Evolutionary conservation across 139 green algal species (phyloP).

Genomic region (Tetraselmis striata): DNA sequence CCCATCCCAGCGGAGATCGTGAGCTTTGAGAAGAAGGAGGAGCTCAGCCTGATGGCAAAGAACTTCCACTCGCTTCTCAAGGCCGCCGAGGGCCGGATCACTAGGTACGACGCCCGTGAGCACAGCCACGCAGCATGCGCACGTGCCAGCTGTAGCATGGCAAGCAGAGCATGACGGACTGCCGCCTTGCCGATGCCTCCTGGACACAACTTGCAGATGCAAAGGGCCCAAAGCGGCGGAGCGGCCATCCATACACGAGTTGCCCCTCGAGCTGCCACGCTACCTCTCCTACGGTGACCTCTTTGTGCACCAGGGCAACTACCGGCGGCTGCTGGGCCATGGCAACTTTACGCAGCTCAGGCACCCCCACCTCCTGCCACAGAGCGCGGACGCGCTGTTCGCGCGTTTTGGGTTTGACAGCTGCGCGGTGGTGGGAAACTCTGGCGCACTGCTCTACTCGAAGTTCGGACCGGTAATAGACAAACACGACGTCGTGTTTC

Average conservation of each 20-base stretch:
- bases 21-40: not conserved
- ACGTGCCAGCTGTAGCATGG: no score
- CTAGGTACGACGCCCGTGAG: no score
- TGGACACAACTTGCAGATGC: not conserved
- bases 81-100: not conserved
- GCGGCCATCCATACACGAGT: not conserved
- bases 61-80: not conserved
- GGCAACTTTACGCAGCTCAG: not conserved
- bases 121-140: no score
- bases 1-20: not conserved
- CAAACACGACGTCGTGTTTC: not conserved
- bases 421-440: conserved; percentile 1
- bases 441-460: not conserved
- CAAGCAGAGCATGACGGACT: no score
- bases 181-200: not conserved
- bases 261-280: not conserved
- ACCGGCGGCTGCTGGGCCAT: not conserved
- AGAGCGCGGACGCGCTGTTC: not conserved
- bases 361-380: not conserved
- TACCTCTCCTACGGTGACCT: not conserved
- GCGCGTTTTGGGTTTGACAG: not conserved
- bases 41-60: not conserved
- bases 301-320: conserved; percentile 3
- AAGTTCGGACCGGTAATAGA: not conserved
- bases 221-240: not conserved